phyloP scores from a whole-genome alignment of 192 early-diverging fungal genomes.

The Podila verticillata region DNA sequence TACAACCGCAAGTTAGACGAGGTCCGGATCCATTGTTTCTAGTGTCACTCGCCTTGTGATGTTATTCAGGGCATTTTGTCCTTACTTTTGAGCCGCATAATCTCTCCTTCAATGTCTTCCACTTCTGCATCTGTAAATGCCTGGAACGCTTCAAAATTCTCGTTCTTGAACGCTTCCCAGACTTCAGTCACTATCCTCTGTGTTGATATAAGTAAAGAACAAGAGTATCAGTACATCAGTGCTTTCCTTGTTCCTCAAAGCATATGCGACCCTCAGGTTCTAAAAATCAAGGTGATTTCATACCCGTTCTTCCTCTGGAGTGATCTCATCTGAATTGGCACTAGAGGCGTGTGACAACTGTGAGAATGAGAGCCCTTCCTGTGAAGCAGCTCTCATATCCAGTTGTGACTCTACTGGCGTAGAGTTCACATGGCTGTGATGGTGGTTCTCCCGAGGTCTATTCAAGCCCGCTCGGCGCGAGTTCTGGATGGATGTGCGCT shows the following conservation, averaged over 20 bases:
- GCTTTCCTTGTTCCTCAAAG: not conserved
- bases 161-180: slow-evolving; percentile 38
- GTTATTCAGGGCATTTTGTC: not conserved
- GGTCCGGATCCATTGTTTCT: not conserved
- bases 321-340: not conserved
- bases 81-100: slow-evolving; percentile 30
- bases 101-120: slow-evolving; percentile 40
- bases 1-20: not conserved
- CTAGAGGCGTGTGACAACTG: not conserved
- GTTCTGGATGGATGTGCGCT: slow-evolving; percentile 29
- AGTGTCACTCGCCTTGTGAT: not conserved
- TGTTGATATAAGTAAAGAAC: not conserved
- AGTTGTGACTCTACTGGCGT: not conserved
- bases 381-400: not conserved
- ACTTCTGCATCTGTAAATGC: slow-evolving; percentile 38
- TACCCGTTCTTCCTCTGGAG: slow-evolving; percentile 34
- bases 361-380: not conserved
- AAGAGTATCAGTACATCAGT: not conserved
- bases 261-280: not conserved
- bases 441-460: not conserved
- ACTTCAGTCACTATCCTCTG: slow-evolving; percentile 40
- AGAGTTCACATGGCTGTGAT: not conserved
- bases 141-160: slow-evolving; percentile 33
- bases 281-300: not conserved
- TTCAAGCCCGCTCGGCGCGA: slow-evolving; percentile 16